Evolutionary conservation across 2,329 filamentous ascomycete species (phyloP), one percentile per base, ranked within the genome.

Genomic region (Pseudonectria buxi): DNA sequence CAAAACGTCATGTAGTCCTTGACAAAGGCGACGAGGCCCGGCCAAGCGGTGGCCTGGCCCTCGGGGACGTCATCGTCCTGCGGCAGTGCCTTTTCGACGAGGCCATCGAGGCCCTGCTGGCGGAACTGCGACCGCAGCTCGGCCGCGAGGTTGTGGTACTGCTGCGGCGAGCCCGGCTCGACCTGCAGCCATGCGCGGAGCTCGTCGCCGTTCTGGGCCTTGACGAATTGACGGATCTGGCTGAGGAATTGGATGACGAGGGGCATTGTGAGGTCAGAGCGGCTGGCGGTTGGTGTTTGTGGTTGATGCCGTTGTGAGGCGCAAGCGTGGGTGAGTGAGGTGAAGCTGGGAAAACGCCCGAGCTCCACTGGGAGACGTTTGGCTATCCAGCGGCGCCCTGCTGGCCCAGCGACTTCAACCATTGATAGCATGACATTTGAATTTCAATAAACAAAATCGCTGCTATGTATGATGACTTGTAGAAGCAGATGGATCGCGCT

Each of bases 1-100:
- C 90, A 77, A 50, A 89, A 94, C 29, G 74, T 68, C 45, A 95
- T 69, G 53, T 94, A 95, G 32, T 86, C 78, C 50, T 78, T 83
- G 58, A 94, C 76, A 54, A 95, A 94, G 3, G 78, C 73, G 32
- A 83, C 69, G 56, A 95, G 87, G 1, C 83, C 77, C 1, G 78
- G 76, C 86, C 87, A 94, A 1, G 74, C 70, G 7, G 81, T 74
- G 28, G 73, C 78, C 43, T 75, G 70, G 2, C 78, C 81, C 33
- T 83, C 77, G 1, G 70, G 67, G 2, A 77, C 72, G 28, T 83
- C 72, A 34, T 81, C 73, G 7, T 80, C 75, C 40, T 81, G 71
- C 0, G 81, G 80, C 2, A 90, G 68, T 10, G 73, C 65, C 30
- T 69, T 70, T 39, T 81, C 76, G 43, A 86, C 76, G 41, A 81